Evolutionary conservation across 2,329 filamentous ascomycete species (phyloP), one percentile per base, ranked within the genome.

Genomic region (Westerdykella aurantiaca): DNA sequence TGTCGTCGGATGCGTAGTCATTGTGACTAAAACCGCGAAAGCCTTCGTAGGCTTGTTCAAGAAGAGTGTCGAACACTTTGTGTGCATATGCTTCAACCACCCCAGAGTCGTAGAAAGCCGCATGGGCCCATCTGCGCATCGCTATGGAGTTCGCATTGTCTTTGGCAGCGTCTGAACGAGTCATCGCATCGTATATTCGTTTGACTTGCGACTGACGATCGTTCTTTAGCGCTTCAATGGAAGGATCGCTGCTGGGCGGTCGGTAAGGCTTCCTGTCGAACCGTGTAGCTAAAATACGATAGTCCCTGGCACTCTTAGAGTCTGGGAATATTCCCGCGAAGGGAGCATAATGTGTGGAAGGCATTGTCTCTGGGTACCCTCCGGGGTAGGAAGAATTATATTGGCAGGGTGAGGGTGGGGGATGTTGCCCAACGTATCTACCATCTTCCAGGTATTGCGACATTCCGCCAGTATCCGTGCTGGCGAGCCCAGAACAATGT

Each of bases 21-120:
- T 64, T 64, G 39, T 65, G 62, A 10, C 52, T 46, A 60, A 61
- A 66, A 6, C 62, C 63, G 11, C 62, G 59, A 31, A 64, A 66
- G 0, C 63, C 63, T 9, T 56, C 42, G 22, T 56, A 56, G 4
- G 54, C 59, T 35, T 64, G 62, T 23, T 51, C 40, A 2, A 66
- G 40, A 14, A 65, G 41, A 42, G 56, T 60, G 41, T 66, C 62
- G 12, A 65, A 54, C 9, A 66, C 48, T 37, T 65, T 64, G 44
- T 66, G 60, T 6, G 61, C 54, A 34, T 60, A 60, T 10, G 63
- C 56, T 45, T 65, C 63, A 0, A 66, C 55, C 1, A 64, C 42
- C n/a, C 51, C 47, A 10, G 57, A 46, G 1, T 54, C 46, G 39
- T 66, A 65, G 38, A 62, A 58, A 3, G 60, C 55, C 4, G 51